phyloP scores from a whole-genome alignment of 179 eudicot species.

The Heliamphora pulchella region DNA sequence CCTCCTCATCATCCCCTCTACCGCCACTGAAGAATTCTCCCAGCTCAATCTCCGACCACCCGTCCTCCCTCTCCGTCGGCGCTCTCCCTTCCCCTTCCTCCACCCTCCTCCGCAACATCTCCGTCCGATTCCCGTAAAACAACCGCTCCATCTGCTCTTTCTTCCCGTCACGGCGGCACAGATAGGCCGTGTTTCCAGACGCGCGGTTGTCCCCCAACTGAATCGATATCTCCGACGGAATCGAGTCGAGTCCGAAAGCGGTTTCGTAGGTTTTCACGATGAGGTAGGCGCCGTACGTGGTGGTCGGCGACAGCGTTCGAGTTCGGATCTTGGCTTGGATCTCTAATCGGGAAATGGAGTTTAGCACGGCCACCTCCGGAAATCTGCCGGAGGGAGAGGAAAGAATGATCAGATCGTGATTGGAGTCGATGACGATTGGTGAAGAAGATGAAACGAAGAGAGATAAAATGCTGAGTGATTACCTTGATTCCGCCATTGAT shows the following conservation, averaged over 20 bases:
- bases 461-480: not conserved
- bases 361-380: slow-evolving; percentile 35
- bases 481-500: slow-evolving; percentile 38
- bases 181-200: slow-evolving; percentile 22
- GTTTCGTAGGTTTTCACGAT: slow-evolving; percentile 28
- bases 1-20: slow-evolving; percentile 7
- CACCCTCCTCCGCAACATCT: slow-evolving; percentile 28
- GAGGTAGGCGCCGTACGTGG: slow-evolving; percentile 49
- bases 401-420: not conserved
- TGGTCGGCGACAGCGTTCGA: slow-evolving; percentile 37
- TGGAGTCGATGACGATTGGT: not conserved
- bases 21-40: slow-evolving; percentile 43
- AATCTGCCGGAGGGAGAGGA: slow-evolving; percentile 29
- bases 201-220: not conserved
- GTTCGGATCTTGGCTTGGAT: slow-evolving; percentile 35
- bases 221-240: slow-evolving; percentile 40
- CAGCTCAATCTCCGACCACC: slow-evolving; percentile 64
- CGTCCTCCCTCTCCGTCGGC: slow-evolving; percentile 39
- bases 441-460: not conserved
- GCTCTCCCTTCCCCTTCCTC: slow-evolving; percentile 20
- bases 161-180: slow-evolving; percentile 6
- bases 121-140: slow-evolving; percentile 26
- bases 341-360: slow-evolving; percentile 32
- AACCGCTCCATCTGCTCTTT: slow-evolving; percentile 20
- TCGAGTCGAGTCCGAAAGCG: slow-evolving; percentile 53